Evolutionary conservation across 179 eudicot species (phyloP).

Genomic region (Beta corolliflora): DNA sequence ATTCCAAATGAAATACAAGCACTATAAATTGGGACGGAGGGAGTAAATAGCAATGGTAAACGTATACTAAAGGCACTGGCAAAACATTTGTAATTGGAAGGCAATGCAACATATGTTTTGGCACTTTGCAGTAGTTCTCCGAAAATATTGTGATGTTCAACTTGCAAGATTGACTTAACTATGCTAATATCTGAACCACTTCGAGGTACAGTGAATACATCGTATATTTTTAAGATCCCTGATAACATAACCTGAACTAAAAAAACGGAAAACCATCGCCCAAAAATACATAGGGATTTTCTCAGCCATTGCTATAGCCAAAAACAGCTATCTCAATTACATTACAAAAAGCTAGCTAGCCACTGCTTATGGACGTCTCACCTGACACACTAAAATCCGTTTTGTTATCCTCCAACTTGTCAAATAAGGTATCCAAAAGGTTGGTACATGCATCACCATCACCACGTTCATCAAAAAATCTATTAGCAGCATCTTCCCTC

Average conservation of each 20-base stretch:
- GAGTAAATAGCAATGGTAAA: too few species aligned
- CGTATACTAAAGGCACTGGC: too few species aligned
- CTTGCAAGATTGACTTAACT: too few species aligned
- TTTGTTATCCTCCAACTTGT: conserved; percentile 21
- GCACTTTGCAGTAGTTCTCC: too few species aligned
- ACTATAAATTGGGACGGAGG: too few species aligned
- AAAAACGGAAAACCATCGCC: not conserved
- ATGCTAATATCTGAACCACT: too few species aligned
- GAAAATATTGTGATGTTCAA: too few species aligned
- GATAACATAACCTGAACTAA: too few species aligned
- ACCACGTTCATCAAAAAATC: conserved; percentile 65
- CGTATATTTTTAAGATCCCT: not conserved
- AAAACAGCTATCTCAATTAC: not conserved
- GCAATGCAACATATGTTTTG: too few species aligned
- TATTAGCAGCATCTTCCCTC: conserved; percentile 64
- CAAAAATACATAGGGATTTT: not conserved
- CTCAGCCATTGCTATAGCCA: conserved; percentile 5
- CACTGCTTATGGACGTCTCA: not conserved
- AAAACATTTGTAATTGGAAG: too few species aligned
- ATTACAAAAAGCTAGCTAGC: conserved; percentile 5
- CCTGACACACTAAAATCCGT: not conserved
- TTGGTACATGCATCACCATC: conserved; percentile 47
- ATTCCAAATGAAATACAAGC: too few species aligned
- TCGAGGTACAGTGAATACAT: too few species aligned
- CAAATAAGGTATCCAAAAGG: conserved; percentile 65